Conservation (phyloP, 2,329 filamentous ascomycete genomes). For the Monosporascus sp. region DNA sequence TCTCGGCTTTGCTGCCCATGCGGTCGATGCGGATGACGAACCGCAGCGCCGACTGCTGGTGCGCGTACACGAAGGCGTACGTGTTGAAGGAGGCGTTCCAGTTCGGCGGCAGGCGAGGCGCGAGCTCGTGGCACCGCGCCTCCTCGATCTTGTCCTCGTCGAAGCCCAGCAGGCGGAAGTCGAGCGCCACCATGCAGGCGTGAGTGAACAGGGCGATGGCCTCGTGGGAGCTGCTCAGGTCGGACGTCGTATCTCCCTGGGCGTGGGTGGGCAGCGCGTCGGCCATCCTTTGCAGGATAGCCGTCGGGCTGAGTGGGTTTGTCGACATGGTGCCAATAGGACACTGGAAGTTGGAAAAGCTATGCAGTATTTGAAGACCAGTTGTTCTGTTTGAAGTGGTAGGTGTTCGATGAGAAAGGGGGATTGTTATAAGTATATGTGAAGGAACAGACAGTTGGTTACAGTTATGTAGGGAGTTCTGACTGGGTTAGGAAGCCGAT, state of each 20-base stretch:
- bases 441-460: no score
- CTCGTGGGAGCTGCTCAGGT: slow-evolving; percentile 70
- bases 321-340: slow-evolving; percentile 13
- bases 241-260: slow-evolving; percentile 50
- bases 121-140: slow-evolving; percentile 50
- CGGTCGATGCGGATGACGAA: slow-evolving; percentile 79
- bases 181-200: slow-evolving; percentile 73
- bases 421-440: no score
- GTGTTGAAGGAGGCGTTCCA: slow-evolving; percentile 75
- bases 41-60: slow-evolving; percentile 78
- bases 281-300: slow-evolving; percentile 52
- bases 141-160: slow-evolving; percentile 73
- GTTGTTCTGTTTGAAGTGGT: no score
- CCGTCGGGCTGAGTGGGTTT: slow-evolving; percentile 37
- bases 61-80: slow-evolving; percentile 81
- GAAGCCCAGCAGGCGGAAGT: slow-evolving; percentile 79
- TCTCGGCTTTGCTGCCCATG: slow-evolving; percentile 76
- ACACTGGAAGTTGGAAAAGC: not conserved
- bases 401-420: no score
- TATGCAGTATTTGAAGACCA: no score
- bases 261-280: slow-evolving; percentile 54
- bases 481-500: no score
- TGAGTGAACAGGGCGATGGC: slow-evolving; percentile 80
- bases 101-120: slow-evolving; percentile 62
- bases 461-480: no score